Percentiles rank a stretch among this genome's conserved stretches.
Conservation (phyloP, 495 filamentous ascomycete genomes). For the Aspergillus cristatus region DNA sequence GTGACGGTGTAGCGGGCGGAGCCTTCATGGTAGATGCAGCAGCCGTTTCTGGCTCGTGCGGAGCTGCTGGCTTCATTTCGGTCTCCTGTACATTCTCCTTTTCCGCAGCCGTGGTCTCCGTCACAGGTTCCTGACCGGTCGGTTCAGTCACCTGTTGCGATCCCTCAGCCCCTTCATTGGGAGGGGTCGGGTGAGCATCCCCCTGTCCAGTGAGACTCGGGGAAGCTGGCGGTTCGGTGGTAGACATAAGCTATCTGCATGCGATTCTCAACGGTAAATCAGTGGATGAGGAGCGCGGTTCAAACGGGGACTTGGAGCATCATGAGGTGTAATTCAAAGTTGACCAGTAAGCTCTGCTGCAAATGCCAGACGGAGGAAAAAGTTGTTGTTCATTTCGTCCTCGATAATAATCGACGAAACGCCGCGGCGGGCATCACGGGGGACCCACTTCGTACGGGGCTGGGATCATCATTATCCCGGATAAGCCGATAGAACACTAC, state of each 20-base stretch:
- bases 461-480: constrained; percentile 20
- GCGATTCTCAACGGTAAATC: constrained; percentile 47
- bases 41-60: constrained; percentile 1
- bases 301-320: constrained; percentile 14
- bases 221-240: constrained; percentile 18
- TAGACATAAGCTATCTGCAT: constrained; percentile 35
- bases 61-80: constrained; percentile 10
- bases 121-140: constrained; percentile 9
- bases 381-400: too few relatives aligned
- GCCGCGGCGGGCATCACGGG: too few relatives aligned
- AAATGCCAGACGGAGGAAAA: too few relatives aligned
- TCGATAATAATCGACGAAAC: too few relatives aligned
- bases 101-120: constrained; percentile 15
- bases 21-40: constrained; percentile 1
- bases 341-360: too few relatives aligned
- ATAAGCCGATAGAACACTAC: constrained; percentile 2
- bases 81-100: constrained; percentile 2
- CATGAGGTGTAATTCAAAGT: constrained; percentile 7
- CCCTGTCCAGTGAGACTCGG: constrained; percentile 18
- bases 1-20: constrained; percentile 6
- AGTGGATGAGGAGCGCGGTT: constrained; percentile 27
- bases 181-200: constrained; percentile 14
- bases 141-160: constrained; percentile 10
- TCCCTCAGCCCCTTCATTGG: constrained; percentile 11
- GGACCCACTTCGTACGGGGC: not conserved